Conservation (phyloP, 73 alveolate genomes). For the Paramecium caudatum region DNA sequence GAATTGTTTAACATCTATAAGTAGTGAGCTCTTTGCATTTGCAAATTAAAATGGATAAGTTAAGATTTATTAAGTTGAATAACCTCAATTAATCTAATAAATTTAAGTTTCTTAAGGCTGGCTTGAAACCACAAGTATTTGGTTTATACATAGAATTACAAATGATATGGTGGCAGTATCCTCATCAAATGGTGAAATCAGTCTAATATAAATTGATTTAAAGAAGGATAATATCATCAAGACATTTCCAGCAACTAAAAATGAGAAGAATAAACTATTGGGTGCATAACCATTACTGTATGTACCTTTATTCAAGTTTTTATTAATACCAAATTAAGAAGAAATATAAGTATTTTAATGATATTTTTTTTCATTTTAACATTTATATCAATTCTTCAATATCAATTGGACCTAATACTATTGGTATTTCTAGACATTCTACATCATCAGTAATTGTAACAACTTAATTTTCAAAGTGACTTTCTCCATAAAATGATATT, state of each 20-base stretch:
- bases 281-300: neutral
- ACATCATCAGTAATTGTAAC: conserved; percentile 24
- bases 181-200: neutral
- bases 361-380: conserved; percentile 11
- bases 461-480: conserved; percentile 19
- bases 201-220: neutral
- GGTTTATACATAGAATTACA: conserved; percentile 5
- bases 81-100: neutral
- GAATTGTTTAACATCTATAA: conserved; percentile 34
- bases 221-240: neutral
- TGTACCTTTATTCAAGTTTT: neutral
- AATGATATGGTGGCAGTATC: neutral
- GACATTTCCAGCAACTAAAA: neutral
- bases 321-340: neutral
- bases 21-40: conserved; percentile 40
- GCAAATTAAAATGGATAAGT: conserved; percentile 61
- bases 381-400: conserved; percentile 37
- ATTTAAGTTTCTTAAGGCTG: conserved; percentile 16
- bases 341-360: conserved; percentile 11
- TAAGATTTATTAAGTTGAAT: conserved; percentile 33
- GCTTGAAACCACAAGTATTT: conserved; percentile 46
- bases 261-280: neutral
- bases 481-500: conserved; percentile 1
- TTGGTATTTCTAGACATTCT: conserved; percentile 32
- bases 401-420: neutral